These are phyloP conservation scores for Carex parvula DNA, from an alignment of 176 grass and related monocot genomes.

Conservation along the genomic window DNA sequence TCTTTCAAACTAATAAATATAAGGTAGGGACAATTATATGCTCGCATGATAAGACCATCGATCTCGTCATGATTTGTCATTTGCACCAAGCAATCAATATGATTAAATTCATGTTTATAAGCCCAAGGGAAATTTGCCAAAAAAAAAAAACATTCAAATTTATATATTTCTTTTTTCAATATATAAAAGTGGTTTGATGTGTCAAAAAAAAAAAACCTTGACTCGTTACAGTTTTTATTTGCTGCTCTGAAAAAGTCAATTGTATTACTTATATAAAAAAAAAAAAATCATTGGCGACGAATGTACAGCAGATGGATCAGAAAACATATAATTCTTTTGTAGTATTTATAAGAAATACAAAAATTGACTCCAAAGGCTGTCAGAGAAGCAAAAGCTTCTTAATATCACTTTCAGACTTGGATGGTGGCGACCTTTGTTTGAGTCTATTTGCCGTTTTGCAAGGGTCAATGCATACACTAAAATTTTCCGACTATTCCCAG, in stretches of 20 bases:
- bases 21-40: neutral
- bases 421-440: slow-evolving; percentile 25
- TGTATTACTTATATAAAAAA: neutral
- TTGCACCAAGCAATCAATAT: neutral
- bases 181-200: neutral
- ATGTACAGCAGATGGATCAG: too few relatives aligned
- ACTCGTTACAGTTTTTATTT: neutral
- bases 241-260: neutral
- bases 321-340: neutral
- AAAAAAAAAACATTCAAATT: too few relatives aligned
- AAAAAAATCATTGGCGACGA: too few relatives aligned
- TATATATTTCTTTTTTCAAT: neutral
- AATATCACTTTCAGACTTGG: slow-evolving; percentile 7
- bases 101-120: neutral
- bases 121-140: too few relatives aligned
- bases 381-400: neutral
- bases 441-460: slow-evolving; percentile 7
- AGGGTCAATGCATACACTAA: slow-evolving; percentile 2
- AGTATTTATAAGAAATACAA: neutral
- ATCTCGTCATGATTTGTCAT: neutral
- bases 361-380: neutral
- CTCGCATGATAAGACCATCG: neutral
- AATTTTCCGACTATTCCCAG: neutral
- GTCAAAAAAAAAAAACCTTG: too few relatives aligned
- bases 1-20: neutral